phyloP scores from a whole-genome alignment of 768 basidiomycete genomes.

The Lentinula sp. region DNA sequence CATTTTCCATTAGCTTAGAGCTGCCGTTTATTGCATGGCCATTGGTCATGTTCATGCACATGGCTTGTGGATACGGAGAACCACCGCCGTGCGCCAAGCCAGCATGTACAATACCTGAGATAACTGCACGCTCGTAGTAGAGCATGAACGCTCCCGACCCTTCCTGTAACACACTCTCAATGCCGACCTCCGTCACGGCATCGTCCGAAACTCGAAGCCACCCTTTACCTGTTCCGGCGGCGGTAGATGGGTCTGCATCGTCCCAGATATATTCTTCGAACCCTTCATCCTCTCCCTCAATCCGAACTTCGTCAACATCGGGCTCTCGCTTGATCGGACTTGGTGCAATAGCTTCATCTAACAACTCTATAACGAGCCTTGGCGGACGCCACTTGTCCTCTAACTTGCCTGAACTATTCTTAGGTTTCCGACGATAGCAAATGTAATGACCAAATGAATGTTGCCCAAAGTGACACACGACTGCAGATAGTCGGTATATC shows the following conservation, averaged over 20 bases:
- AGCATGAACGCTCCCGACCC: constrained; percentile 84
- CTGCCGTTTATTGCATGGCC: constrained; percentile 1
- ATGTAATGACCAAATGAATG: constrained; percentile 96
- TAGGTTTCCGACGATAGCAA: constrained; percentile 82
- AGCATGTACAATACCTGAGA: constrained; percentile 9
- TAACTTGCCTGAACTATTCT: constrained; percentile 24
- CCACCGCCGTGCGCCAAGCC: neutral
- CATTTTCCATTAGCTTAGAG: neutral
- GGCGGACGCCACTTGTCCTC: constrained; percentile 32
- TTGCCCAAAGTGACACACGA: constrained; percentile 90
- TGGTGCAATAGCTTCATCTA: neutral
- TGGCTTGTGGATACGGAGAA: neutral
- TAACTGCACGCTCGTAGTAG: constrained; percentile 77
- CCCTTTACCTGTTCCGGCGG: constrained; percentile 43
- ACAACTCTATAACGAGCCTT: constrained; percentile 24
- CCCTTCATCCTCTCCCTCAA: neutral
- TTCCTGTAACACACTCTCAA: constrained; percentile 69
- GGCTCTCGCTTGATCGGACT: constrained; percentile 3
- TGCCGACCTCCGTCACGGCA: constrained; percentile 65
- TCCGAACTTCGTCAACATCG: constrained; percentile 17
- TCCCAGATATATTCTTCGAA: constrained; percentile 49
- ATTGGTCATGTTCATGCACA: neutral
- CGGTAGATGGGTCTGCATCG: constrained; percentile 32
- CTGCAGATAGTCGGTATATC: constrained; percentile 80
- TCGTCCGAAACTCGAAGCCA: constrained; percentile 93